Percentiles rank a stretch among this genome's conserved stretches.
Conservation (phyloP, 2,329 filamentous ascomycete species). For the Xylariaceae sp. region DNA sequence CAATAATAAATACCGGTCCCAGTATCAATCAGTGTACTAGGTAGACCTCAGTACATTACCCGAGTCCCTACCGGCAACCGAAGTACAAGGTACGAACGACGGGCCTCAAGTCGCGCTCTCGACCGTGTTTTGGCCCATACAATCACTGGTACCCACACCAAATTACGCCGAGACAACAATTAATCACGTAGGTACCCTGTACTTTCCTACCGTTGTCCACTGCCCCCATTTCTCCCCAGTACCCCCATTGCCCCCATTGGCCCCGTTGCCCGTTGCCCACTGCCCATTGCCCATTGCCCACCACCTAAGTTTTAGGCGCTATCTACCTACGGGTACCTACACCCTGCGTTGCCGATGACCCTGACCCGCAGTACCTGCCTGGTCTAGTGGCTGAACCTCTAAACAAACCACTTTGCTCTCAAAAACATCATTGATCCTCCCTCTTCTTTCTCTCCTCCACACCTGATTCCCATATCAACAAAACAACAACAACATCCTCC, state of each 20-base stretch:
- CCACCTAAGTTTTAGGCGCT: neutral
- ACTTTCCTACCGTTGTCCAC: constrained; percentile 7
- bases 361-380: constrained; percentile 13
- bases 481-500: constrained; percentile 13
- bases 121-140: constrained; percentile 22
- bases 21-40: neutral
- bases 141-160: constrained; percentile 16
- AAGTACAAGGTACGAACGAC: constrained; percentile 18
- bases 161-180: constrained; percentile 1
- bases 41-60: neutral
- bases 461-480: constrained; percentile 15
- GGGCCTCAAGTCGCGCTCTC: constrained; percentile 23
- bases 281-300: neutral
- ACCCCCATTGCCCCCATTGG: neutral
- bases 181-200: constrained; percentile 23
- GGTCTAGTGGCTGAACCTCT: constrained; percentile 17
- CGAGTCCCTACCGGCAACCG: neutral
- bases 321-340: too few relatives aligned
- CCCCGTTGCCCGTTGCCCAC: neutral
- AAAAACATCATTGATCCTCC: constrained; percentile 27
- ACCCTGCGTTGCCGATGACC: neutral
- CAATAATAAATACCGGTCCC: neutral
- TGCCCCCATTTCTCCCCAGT: constrained; percentile 2
- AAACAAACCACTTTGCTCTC: constrained; percentile 25
- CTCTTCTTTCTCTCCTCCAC: constrained; percentile 13